A percentile compares a stretch with the other conserved stretches of the same genome.
Evolutionary conservation across 345 rosid genomes (phyloP).

Genomic region (Capsella bursapastoris): DNA sequence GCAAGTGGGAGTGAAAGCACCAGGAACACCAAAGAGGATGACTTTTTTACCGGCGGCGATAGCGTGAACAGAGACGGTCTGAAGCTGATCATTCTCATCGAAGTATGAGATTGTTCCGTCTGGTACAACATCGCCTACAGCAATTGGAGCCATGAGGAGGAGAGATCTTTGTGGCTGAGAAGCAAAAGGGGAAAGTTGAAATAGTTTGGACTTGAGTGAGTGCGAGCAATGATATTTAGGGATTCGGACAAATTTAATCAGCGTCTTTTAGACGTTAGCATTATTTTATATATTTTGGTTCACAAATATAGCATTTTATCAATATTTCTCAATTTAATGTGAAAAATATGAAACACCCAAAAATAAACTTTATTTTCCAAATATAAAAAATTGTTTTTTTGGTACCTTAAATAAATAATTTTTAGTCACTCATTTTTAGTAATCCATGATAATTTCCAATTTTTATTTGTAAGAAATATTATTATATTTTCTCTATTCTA

Average conservation of each 20-base stretch:
- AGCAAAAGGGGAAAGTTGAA: background rate
- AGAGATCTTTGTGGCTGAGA: background rate
- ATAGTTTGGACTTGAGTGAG: background rate
- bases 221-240: background rate
- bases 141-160: slow-evolving; percentile 78
- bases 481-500: too few relatives aligned
- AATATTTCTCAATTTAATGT: too few relatives aligned
- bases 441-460: too few relatives aligned
- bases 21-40: slow-evolving; percentile 91
- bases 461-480: too few relatives aligned
- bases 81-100: slow-evolving; percentile 87
- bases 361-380: too few relatives aligned
- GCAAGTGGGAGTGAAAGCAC: slow-evolving; percentile 99
- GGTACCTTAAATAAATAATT: too few relatives aligned
- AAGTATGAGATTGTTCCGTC: slow-evolving; percentile 83
- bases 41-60: slow-evolving; percentile 87
- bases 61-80: slow-evolving; percentile 75
- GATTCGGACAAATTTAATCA: background rate
- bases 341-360: too few relatives aligned
- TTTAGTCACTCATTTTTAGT: too few relatives aligned
- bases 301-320: too few relatives aligned
- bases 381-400: too few relatives aligned
- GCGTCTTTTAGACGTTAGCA: background rate
- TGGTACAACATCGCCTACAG: slow-evolving; percentile 72
- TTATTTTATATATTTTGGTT: too few relatives aligned